Percentiles rank a stretch among this genome's conserved stretches.
phyloP scores from a whole-genome alignment of 805 yeast species.

The Yarrowia sp. region DNA sequence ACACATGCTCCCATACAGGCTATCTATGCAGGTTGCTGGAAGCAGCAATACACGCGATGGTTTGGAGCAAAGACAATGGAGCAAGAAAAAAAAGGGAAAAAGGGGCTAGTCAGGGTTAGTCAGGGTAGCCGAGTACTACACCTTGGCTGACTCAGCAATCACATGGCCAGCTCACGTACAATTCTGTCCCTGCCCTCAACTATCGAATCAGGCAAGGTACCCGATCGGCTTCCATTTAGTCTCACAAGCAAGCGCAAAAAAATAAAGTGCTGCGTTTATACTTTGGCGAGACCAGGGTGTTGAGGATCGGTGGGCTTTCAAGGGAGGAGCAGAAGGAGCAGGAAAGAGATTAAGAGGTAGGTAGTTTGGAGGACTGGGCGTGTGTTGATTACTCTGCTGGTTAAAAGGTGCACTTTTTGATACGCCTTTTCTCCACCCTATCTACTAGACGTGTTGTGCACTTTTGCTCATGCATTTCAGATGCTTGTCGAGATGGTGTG shows the following conservation, averaged over 20 bases:
- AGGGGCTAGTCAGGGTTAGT: too few species aligned
- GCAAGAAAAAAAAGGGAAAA: background rate
- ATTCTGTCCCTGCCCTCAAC: background rate
- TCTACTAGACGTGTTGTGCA: too few species aligned
- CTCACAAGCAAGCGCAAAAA: background rate
- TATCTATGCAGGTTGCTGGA: conserved; percentile 22
- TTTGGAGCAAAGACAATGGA: background rate
- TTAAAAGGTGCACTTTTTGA: too few species aligned
- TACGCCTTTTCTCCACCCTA: too few species aligned
- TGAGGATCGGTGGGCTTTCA: too few species aligned
- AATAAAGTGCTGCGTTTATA: background rate
- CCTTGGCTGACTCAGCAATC: too few species aligned
- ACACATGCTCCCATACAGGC: conserved; percentile 3
- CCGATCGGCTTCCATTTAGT: background rate
- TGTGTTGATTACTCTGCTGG: too few species aligned
- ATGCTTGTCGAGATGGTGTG: conserved; percentile 10
- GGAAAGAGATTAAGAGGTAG: too few species aligned
- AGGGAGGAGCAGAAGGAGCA: too few species aligned
- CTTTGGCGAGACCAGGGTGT: background rate
- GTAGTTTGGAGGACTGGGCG: too few species aligned
- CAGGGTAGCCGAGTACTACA: too few species aligned
- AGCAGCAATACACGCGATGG: conserved; percentile 2
- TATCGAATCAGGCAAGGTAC: conserved; percentile 14
- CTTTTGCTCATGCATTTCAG: background rate
- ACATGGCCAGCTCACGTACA: too few species aligned